Conservation (phyloP, 1,139 yeast genomes). For the Diutina sp. region DNA sequence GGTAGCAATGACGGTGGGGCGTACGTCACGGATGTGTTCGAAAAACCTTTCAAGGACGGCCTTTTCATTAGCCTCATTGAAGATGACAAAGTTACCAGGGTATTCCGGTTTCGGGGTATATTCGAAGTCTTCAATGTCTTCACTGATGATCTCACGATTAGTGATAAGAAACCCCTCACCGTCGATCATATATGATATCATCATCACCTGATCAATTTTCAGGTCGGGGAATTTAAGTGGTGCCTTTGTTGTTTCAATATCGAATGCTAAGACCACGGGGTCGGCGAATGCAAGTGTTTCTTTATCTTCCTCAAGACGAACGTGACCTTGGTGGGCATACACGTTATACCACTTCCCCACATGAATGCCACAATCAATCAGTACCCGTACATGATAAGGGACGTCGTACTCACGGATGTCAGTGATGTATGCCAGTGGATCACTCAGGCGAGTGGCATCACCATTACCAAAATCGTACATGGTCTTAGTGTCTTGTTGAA, state of each 20-base stretch:
- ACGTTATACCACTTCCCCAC: constrained; percentile 96
- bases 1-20: constrained; percentile 93
- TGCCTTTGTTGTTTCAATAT: constrained; percentile 94
- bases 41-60: constrained; percentile 65
- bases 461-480: neutral
- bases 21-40: constrained; percentile 78
- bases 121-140: constrained; percentile 93
- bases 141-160: constrained; percentile 84
- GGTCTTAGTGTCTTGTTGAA: neutral
- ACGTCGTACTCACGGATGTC: constrained; percentile 93
- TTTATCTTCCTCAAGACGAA: constrained; percentile 45
- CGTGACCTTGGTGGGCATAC: constrained; percentile 44
- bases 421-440: constrained; percentile 54
- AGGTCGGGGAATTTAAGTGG: constrained; percentile 95
- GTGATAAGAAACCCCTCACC: constrained; percentile 94
- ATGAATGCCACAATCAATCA: constrained; percentile 74
- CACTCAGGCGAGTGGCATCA: constrained; percentile 14
- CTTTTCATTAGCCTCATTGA: constrained; percentile 81
- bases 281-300: constrained; percentile 91
- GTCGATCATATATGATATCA: constrained; percentile 98
- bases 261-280: constrained; percentile 93
- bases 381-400: constrained; percentile 91
- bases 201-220: constrained; percentile 88
- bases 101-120: constrained; percentile 96
- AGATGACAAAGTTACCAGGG: constrained; percentile 80